Conservation (phyloP, 2,329 filamentous ascomycete species). For the Berkeleyomyces basicola region DNA sequence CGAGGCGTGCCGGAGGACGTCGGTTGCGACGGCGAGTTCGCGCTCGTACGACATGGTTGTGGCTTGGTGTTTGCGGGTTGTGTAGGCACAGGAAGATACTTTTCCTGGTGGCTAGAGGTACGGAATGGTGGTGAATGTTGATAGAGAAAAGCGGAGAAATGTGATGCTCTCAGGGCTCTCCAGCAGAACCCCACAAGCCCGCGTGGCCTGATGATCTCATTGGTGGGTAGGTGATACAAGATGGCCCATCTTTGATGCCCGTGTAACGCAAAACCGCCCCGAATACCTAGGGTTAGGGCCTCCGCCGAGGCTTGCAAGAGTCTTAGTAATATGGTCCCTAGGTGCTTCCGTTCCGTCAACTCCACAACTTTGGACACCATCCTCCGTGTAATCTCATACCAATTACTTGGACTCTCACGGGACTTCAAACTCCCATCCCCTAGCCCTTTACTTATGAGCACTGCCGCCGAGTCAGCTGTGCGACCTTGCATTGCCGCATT, state of each 20-base stretch:
- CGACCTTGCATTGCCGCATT: constrained; percentile 60
- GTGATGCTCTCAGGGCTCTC: background rate
- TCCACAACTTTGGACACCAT: background rate
- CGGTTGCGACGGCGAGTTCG: constrained; percentile 29
- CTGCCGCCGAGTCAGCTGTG: constrained; percentile 71
- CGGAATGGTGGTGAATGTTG: background rate
- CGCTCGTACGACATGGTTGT: constrained; percentile 20
- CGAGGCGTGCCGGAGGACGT: constrained; percentile 29
- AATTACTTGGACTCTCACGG: background rate
- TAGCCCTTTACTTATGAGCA: constrained; percentile 50
- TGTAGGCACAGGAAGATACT: too few relatives aligned
- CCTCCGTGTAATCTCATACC: background rate
- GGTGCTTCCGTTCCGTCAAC: background rate
- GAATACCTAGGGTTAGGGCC: background rate
- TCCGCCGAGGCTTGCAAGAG: too few relatives aligned
- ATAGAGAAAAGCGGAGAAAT: background rate
- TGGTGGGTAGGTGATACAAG: background rate
- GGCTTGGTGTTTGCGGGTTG: background rate
- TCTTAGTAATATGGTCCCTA: background rate
- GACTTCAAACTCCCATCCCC: background rate
- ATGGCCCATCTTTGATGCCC: background rate
- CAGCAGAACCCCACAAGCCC: background rate
- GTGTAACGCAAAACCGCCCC: background rate
- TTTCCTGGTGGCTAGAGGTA: too few relatives aligned
- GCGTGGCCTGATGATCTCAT: background rate